These are phyloP conservation scores for Camelina hispida DNA, from an alignment of 345 rosid species.

Conservation along the genomic window DNA sequence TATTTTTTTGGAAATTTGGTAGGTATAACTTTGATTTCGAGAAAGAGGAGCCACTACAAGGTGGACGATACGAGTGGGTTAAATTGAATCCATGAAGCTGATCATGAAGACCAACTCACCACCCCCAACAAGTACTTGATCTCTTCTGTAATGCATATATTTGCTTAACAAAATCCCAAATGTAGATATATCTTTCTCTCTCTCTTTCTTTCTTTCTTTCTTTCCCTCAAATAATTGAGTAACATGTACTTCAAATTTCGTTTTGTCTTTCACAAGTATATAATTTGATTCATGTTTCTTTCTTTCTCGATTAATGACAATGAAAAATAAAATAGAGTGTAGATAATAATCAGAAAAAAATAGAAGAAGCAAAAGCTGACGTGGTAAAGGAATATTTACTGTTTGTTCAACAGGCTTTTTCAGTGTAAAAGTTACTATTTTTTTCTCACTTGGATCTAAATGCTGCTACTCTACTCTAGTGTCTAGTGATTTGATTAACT, in stretches of 20 bases:
- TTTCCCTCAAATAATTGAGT: not conserved
- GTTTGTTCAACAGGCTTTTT: slow-evolving; percentile 23
- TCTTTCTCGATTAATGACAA: too few species aligned
- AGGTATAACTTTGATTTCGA: slow-evolving; percentile 46
- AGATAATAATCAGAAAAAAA: not conserved
- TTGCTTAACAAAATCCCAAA: not conserved
- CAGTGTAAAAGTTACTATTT: not conserved
- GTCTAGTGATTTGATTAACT: slow-evolving; percentile 8
- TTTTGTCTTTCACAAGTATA: not conserved
- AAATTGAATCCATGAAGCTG: slow-evolving; percentile 29
- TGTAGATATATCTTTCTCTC: slow-evolving; percentile 18
- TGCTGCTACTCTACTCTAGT: slow-evolving; percentile 4
- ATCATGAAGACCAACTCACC: not conserved
- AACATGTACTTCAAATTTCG: not conserved
- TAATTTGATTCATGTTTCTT: not conserved
- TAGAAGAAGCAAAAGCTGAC: not conserved
- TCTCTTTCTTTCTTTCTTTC: not conserved
- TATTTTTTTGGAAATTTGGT: not conserved
- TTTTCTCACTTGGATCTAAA: not conserved
- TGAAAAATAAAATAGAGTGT: not conserved
- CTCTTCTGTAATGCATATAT: not conserved
- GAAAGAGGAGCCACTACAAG: slow-evolving; percentile 42
- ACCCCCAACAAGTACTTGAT: not conserved
- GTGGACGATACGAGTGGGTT: slow-evolving; percentile 43
- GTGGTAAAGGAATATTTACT: slow-evolving; percentile 29